phyloP scores from a whole-genome alignment of 192 early-diverging fungal genomes.

The Jimgerdemannia lactiflua region DNA sequence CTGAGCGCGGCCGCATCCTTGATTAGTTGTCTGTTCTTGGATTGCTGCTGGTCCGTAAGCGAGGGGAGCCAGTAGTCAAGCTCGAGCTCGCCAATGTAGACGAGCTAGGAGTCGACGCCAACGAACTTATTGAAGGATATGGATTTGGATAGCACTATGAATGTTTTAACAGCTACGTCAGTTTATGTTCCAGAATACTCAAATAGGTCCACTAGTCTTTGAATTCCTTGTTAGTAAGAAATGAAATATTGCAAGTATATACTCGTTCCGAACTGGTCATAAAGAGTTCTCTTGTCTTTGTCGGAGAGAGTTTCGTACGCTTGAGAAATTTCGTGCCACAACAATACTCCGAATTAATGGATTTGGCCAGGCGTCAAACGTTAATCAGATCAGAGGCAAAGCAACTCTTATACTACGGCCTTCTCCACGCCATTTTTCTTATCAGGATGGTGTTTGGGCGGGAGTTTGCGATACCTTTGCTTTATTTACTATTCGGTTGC shows the following conservation, averaged over 20 bases:
- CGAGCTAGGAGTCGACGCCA: not conserved
- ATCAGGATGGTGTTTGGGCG: no score
- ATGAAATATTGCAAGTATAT: not conserved
- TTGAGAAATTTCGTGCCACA: conserved; percentile 82
- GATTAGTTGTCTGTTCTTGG: not conserved
- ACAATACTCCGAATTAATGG: not conserved
- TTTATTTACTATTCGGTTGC: not conserved
- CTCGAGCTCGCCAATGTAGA: not conserved
- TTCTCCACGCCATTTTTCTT: no score
- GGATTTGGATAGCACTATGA: not conserved
- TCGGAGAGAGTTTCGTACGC: conserved; percentile 83
- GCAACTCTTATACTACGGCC: no score
- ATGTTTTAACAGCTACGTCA: not conserved
- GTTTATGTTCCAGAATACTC: not conserved
- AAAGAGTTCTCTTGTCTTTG: conserved; percentile 70
- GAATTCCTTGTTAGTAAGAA: not conserved
- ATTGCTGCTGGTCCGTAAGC: not conserved
- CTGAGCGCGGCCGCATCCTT: not conserved
- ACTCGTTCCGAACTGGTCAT: conserved; percentile 65
- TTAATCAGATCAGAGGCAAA: no score
- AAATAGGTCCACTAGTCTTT: not conserved
- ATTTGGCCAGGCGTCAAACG: no score
- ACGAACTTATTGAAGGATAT: not conserved
- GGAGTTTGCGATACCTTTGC: not conserved
- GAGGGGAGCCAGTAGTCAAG: not conserved